These are phyloP conservation scores for Cyberlindnera veronae DNA, from an alignment of 805 yeast species.

Conservation along the genomic window DNA sequence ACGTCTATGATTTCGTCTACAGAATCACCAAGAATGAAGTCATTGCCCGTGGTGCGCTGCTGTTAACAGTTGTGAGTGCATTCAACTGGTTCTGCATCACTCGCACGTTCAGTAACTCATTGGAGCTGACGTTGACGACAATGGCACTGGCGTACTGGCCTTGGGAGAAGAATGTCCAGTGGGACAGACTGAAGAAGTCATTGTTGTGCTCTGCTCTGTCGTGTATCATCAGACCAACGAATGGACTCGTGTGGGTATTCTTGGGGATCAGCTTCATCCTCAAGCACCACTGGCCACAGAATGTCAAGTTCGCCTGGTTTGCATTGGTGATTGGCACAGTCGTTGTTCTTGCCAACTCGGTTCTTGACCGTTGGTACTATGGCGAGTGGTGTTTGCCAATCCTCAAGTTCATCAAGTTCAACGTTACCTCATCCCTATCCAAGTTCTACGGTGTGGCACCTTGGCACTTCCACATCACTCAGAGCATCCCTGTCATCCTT, in stretches of 20 bases:
- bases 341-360: constrained; percentile 31
- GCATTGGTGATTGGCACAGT: constrained; percentile 19
- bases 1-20: constrained; percentile 46
- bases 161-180: constrained; percentile 37
- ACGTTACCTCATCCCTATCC: constrained; percentile 68
- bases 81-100: constrained; percentile 82
- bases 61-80: constrained; percentile 55
- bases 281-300: constrained; percentile 10
- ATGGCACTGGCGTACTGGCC: constrained; percentile 73
- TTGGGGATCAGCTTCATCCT: constrained; percentile 41
- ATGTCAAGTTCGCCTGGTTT: constrained; percentile 14
- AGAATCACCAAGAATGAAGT: constrained; percentile 30
- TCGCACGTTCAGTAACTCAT: constrained; percentile 80
- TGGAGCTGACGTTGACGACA: constrained; percentile 71
- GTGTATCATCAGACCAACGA: constrained; percentile 82
- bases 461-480: constrained; percentile 78
- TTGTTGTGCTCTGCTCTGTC: constrained; percentile 54
- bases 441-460: constrained; percentile 83
- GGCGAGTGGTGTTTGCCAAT: constrained; percentile 56
- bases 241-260: constrained; percentile 69
- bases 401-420: constrained; percentile 70
- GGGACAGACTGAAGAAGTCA: constrained; percentile 31
- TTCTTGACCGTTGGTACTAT: constrained; percentile 61
- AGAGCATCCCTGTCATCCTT: constrained; percentile 76
- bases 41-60: constrained; percentile 41